Evolutionary conservation across 2,329 filamentous ascomycete species (phyloP).

Genomic region (Aspergillus chevalieri): DNA sequence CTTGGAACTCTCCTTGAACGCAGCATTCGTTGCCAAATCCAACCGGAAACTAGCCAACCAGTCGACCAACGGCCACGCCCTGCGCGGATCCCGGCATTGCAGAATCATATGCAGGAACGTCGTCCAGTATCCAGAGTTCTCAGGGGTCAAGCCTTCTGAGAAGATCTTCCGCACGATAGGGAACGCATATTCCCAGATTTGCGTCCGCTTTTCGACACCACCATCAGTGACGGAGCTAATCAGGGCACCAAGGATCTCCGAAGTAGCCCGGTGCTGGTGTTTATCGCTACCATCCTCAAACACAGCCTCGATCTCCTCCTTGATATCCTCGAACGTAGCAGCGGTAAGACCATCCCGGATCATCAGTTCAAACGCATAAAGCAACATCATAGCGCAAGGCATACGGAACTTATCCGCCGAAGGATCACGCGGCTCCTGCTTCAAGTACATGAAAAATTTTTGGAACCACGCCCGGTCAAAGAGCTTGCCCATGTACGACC

Average conservation of each 20-base stretch:
- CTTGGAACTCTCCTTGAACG: constrained; percentile 98
- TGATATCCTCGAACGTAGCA: constrained; percentile 80
- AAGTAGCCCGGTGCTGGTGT: constrained; percentile 91
- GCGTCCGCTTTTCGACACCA: constrained; percentile 63
- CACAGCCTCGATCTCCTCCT: constrained; percentile 67
- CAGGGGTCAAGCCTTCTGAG: constrained; percentile 84
- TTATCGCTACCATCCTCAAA: constrained; percentile 94
- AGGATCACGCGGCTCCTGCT: constrained; percentile 85
- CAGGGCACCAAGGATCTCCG: constrained; percentile 85
- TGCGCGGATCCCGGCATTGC: constrained; percentile 81
- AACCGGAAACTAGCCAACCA: constrained; percentile 78
- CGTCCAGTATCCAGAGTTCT: constrained; percentile 92
- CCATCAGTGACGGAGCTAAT: constrained; percentile 76
- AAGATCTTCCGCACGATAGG: constrained; percentile 82
- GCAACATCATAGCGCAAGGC: constrained; percentile 76
- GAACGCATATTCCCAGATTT: constrained; percentile 83
- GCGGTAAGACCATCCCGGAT: constrained; percentile 65
- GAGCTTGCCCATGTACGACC: constrained; percentile 71
- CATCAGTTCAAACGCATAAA: constrained; percentile 86
- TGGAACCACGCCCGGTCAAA: constrained; percentile 81
- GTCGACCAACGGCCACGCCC: constrained; percentile 78
- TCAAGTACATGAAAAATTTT: constrained; percentile 85
- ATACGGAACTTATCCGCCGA: constrained; percentile 82
- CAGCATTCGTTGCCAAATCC: constrained; percentile 91
- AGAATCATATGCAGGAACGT: constrained; percentile 86